Evolutionary conservation across 768 basidiomycete species (phyloP), one percentile per base, ranked within the genome.

Genomic region (Sistotremastrum niveocremeum): DNA sequence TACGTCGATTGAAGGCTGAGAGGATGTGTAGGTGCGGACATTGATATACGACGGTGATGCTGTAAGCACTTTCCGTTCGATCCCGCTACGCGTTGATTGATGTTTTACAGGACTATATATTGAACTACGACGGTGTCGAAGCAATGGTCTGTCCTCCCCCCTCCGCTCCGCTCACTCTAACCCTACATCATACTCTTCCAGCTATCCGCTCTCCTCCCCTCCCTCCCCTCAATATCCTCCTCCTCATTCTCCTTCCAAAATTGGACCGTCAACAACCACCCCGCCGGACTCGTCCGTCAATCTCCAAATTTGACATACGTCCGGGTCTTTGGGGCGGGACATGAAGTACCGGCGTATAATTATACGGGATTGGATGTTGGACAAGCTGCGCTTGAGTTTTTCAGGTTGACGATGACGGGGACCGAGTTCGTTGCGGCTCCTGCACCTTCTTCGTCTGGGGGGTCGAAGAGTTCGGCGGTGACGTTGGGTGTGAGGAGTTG

Each of bases 31-130:
- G 46, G 48, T 36, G 38, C 53, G 71, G 44, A 73, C 72, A 10
- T 54, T 74, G 37, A 55, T 77, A n/a, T 78, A 66, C 50, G 72
- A 71, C 46, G 77, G 77, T 29, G 76, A 77, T 54, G 77, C 73
- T 1, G 20, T 20, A 20, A 20, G 20, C 2, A 1, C 20, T 1
- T 1, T 20, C 2, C 20, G 20, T 20, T 20, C 20, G 20, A 20
- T 20, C 2, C 20, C 20, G 20, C 20, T 20, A 2, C 1, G 2
- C 20, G 20, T 20, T 20, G 1, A 20, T 20, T 20, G 20, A 20
- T 2, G 20, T 20, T 20, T 20, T 20, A 2, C 20, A 20, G 65
- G 73, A 76, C 53, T 74, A 67, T 52, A 72, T 75, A 49, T 54
- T 70, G 45, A 79, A 77, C 56, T 76, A 62, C 52, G 55, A 65